A percentile compares a stretch with the other conserved stretches of the same genome.
Conservation (phyloP, 331 rosid genomes). For the Cydonia oblonga region DNA sequence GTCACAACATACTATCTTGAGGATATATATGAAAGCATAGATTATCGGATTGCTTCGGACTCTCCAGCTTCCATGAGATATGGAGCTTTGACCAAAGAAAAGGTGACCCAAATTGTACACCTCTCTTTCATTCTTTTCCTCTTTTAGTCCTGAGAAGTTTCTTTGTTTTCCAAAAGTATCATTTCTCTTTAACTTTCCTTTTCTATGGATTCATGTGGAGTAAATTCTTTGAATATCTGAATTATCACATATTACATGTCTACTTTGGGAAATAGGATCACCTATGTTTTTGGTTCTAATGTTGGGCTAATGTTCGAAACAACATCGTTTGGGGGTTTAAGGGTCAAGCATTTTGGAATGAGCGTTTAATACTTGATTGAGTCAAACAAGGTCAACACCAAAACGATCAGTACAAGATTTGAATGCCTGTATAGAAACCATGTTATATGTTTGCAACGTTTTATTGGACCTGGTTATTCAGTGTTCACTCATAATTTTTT, state of each 20-base stretch:
- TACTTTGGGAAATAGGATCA: background rate
- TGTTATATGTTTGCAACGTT: background rate
- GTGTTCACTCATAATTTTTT: background rate
- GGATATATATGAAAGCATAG: conserved; percentile 70
- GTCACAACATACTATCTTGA: conserved; percentile 80
- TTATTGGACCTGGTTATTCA: background rate
- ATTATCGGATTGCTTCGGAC: conserved; percentile 73
- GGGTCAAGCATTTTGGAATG: background rate
- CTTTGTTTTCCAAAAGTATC: background rate
- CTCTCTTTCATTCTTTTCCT: background rate
- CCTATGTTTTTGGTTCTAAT: background rate
- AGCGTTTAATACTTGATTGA: background rate
- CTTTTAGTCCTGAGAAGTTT: conserved; percentile 2
- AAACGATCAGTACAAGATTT: background rate
- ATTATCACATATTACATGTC: background rate
- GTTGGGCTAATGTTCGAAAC: background rate
- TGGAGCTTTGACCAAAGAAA: conserved; percentile 39
- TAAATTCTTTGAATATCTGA: background rate
- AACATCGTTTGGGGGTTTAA: background rate
- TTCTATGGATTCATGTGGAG: background rate
- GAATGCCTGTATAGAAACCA: background rate
- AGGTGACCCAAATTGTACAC: conserved; percentile 29
- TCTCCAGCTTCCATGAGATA: conserved; percentile 59
- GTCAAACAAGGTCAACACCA: background rate
- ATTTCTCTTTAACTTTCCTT: background rate